phyloP scores from a whole-genome alignment of 2,329 filamentous ascomycete species.

The Colletotrichum euphorbiae region DNA sequence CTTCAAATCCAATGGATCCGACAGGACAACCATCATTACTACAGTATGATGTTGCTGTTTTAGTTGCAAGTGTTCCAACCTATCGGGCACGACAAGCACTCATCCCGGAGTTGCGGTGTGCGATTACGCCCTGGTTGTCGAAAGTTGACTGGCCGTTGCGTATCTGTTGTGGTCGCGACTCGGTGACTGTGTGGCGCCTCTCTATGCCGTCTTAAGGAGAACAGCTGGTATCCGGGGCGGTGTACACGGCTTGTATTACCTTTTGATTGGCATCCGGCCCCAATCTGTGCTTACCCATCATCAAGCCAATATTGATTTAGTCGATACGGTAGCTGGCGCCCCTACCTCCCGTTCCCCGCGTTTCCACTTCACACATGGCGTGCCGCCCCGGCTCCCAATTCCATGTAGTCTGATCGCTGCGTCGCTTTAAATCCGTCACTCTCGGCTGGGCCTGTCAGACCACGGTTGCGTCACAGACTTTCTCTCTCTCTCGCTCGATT shows the following conservation, averaged over 20 bases:
- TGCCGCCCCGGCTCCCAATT: constrained; percentile 18
- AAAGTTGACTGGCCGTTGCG: constrained; percentile 8
- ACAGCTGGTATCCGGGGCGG: constrained; percentile 7
- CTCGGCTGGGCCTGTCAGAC: constrained; percentile 11
- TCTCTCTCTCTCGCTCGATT: background rate
- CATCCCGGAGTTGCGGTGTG: constrained; percentile 29
- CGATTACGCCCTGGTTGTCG: background rate
- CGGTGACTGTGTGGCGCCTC: constrained; percentile 22
- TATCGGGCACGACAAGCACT: constrained; percentile 4
- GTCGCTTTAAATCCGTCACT: background rate
- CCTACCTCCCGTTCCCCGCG: constrained; percentile 27
- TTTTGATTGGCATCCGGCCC: constrained; percentile 4
- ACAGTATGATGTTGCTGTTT: background rate
- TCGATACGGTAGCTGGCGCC: constrained; percentile 20
- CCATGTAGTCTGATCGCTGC: constrained; percentile 5
- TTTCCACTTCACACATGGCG: constrained; percentile 33
- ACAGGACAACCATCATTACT: constrained; percentile 1
- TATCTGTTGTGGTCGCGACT: constrained; percentile 19
- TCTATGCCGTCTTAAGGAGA: constrained; percentile 8
- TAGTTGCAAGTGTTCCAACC: constrained; percentile 14
- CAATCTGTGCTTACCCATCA: constrained; percentile 1
- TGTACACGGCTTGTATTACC: constrained; percentile 4
- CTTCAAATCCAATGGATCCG: constrained; percentile 8
- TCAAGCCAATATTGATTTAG: constrained; percentile 15
- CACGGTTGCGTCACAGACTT: constrained; percentile 11